These are phyloP conservation scores for Microsporum ferrugineum DNA, from an alignment of 2,329 filamentous ascomycete genomes.

Conservation along the genomic window DNA sequence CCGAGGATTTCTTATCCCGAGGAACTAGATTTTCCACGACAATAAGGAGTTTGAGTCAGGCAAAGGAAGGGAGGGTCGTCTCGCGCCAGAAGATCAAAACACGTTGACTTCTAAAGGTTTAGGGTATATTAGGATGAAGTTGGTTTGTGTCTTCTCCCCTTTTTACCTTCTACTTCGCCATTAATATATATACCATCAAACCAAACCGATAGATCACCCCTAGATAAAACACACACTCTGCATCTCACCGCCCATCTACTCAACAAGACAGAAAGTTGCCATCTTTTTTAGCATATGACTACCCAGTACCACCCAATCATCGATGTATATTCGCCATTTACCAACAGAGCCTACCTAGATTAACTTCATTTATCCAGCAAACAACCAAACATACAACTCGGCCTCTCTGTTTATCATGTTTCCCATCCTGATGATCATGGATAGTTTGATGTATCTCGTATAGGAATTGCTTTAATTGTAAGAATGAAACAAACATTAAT, in stretches of 20 bases:
- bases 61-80: not conserved
- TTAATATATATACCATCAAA: not conserved
- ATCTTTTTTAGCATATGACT: not conserved
- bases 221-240: not conserved
- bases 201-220: not conserved
- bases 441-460: not conserved
- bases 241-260: not conserved
- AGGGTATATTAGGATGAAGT: not conserved
- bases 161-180: not conserved
- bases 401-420: not conserved
- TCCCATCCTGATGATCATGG: not conserved
- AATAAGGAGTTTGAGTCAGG: not conserved
- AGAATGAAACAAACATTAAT: not conserved
- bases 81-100: not conserved
- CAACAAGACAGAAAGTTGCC: not conserved
- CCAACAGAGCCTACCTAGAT: not conserved
- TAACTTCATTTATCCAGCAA: not conserved
- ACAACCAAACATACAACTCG: not conserved
- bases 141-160: not conserved
- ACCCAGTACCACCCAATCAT: not conserved
- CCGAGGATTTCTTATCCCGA: not conserved
- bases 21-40: not conserved
- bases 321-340: not conserved
- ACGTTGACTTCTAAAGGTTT: not conserved
- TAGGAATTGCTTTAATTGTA: not conserved